Conservation (phyloP, 2,329 filamentous ascomycete genomes). For the Neoscytalidium dimidiatum region DNA sequence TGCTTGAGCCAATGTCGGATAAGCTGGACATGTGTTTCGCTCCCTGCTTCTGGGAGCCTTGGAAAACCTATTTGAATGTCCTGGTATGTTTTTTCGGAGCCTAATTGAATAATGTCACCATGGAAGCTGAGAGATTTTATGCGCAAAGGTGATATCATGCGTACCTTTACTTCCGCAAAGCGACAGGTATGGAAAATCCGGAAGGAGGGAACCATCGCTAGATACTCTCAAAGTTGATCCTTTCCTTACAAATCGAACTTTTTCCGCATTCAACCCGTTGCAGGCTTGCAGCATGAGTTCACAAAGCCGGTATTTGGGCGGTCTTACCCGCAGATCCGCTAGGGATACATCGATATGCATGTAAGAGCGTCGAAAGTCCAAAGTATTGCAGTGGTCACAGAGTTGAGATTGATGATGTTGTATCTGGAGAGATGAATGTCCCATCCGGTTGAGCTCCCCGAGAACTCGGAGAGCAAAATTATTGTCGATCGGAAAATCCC, state of each 20-base stretch:
- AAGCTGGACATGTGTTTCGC: conserved; percentile 17
- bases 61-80: conserved; percentile 24
- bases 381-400: neutral
- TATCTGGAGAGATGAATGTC: neutral
- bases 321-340: too few relatives aligned
- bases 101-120: neutral
- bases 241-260: too few relatives aligned
- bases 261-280: too few relatives aligned
- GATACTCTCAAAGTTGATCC: too few relatives aligned
- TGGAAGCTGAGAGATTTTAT: neutral
- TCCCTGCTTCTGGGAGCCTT: conserved; percentile 11
- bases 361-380: neutral
- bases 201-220: too few relatives aligned
- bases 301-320: too few relatives aligned
- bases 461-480: conserved; percentile 19
- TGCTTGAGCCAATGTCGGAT: conserved; percentile 20
- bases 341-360: too few relatives aligned
- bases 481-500: conserved; percentile 23
- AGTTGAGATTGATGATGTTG: neutral
- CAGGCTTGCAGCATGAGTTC: too few relatives aligned
- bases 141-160: neutral
- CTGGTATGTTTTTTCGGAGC: neutral
- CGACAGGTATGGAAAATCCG: too few relatives aligned
- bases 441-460: neutral
- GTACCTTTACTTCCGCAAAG: neutral